Base-by-base conservation (phyloP, 2,329 filamentous ascomycete genomes). In the Paracamarosporium sp. region DNA sequence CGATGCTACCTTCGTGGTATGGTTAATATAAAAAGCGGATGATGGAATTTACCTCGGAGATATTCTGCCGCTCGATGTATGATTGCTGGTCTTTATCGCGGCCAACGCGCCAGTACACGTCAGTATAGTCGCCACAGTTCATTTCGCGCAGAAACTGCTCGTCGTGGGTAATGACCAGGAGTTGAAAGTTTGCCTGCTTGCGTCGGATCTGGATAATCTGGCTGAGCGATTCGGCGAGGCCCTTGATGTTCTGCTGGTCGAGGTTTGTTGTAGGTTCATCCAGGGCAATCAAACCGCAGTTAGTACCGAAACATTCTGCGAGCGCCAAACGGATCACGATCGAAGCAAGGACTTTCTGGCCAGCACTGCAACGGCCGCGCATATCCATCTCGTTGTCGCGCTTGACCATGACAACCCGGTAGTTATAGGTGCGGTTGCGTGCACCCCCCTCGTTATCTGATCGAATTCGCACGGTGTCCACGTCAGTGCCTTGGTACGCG, bases 361-460 rank as follows among this genome's bases (percentile, higher is more conserved):
- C 95, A 1, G 95, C 95, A 65, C 91, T 96, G 83, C 95, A 99
- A 54, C 95, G 91, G 1, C 95, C 96, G 61, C 95, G 92, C 95
- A 99, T 99, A 80, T 99, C 95, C 93, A 99, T 97, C 78, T 99
- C 95, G 0, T 91, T 92, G 71, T 96, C 93, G 74, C 94, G 90
- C 81, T 99, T 99, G 67, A 97, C 88, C 95, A 99, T 99, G 78
- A 92, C 93, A 5, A 99, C 81, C 45, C 95, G 91, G 82, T 99
- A 99, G 79, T 99, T 98, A 84, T 98, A 98, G 61, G 84, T 91
- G 69, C 92, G 88, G 70, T 92, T 93, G 51, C 87, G 89, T 55
- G 87, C 86, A 38, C 83, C 83, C 45, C 85, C 87, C 74, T 98
- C 95, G 67, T 88, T 90, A 77, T 98, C 94, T 17, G 93, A 97